Base-by-base conservation (phyloP, 441 rosid genomes). In the Capsella rubella region DNA sequence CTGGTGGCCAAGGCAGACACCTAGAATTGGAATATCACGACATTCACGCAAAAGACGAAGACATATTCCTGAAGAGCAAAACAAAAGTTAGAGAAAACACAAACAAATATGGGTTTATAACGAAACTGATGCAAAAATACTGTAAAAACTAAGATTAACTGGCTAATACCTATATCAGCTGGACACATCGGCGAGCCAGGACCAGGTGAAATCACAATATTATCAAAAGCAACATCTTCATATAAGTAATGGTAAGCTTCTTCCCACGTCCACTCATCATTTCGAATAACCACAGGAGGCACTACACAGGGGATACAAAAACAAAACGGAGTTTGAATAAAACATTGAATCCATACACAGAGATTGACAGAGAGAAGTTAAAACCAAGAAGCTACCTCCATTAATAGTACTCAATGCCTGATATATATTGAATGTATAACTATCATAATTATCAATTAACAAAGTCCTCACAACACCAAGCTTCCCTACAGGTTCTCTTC, bases 1-100 rank as follows among this genome's bases (percentile, higher is more conserved):
- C 97, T 93, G 97, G 84, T 95, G 98, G 51, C 99, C 99, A 58
- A 95, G 95, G 74, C 99, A 95, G 83, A 92, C 87, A 8, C 97
- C 99, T 72, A 95, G 81, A 84, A 93, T 86, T 68, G 97, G 99
- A 71, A 95, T 85, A 81, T 92, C 93, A 79, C 82, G 71, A 82
- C 98, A 92, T 79, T 92, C 90, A 46, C 79, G 84, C 82, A 95
- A 85, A 83, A 95, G 82, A 73, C 73, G 92, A 79, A 88, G 92
- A 84, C 98, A 95, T 74, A 92, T 83, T 76, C 99, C 97, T 95
- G 86, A 43, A 81, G 78, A 78, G 83, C 74, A 76, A 74, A 75
- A 75, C 58, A 50, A 28, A 54, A 56, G 64, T 70, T 25, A 25
- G 5, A 66, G 49, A 75, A 37, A 56, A 58, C n/a, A 21, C 53